Conservation (phyloP, 371 early-diverging fungal genomes). For the Coemansia sp. region DNA sequence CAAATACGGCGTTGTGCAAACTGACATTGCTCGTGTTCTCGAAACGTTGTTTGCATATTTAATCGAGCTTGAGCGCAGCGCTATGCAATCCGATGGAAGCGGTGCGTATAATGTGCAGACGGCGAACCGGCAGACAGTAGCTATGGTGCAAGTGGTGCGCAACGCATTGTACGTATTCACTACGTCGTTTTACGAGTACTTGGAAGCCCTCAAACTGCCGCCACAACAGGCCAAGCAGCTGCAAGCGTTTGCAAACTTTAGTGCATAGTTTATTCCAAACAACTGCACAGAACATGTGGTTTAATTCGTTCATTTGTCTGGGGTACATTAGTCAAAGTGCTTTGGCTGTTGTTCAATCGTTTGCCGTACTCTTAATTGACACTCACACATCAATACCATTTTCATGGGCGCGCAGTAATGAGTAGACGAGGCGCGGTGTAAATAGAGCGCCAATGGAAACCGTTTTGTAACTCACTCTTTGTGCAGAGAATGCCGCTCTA, state of each 20-base stretch:
- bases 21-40: slow-evolving; percentile 33
- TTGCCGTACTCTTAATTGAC: too few relatives aligned
- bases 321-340: neutral
- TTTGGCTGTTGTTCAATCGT: neutral
- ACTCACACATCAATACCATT: too few relatives aligned
- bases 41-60: slow-evolving; percentile 37
- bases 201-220: slow-evolving; percentile 44
- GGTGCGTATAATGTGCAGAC: slow-evolving; percentile 27
- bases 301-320: too few relatives aligned
- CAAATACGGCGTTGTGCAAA: slow-evolving; percentile 46
- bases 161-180: slow-evolving; percentile 41
- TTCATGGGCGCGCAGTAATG: neutral
- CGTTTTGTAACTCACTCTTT: neutral
- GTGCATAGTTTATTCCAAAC: slow-evolving; percentile 16
- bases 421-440: too few relatives aligned
- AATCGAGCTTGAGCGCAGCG: slow-evolving; percentile 33
- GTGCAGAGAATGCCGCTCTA: neutral
- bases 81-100: slow-evolving; percentile 1
- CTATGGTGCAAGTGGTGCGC: slow-evolving; percentile 47
- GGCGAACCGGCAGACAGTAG: slow-evolving; percentile 40
- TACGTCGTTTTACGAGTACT: slow-evolving; percentile 42
- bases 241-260: slow-evolving; percentile 46
- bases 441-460: neutral
- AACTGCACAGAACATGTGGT: neutral
- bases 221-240: slow-evolving; percentile 30